A percentile compares a stretch with the other conserved stretches of the same genome.
phyloP scores from a whole-genome alignment of 2,329 filamentous ascomycete genomes.

The Mycogone perniciosa region DNA sequence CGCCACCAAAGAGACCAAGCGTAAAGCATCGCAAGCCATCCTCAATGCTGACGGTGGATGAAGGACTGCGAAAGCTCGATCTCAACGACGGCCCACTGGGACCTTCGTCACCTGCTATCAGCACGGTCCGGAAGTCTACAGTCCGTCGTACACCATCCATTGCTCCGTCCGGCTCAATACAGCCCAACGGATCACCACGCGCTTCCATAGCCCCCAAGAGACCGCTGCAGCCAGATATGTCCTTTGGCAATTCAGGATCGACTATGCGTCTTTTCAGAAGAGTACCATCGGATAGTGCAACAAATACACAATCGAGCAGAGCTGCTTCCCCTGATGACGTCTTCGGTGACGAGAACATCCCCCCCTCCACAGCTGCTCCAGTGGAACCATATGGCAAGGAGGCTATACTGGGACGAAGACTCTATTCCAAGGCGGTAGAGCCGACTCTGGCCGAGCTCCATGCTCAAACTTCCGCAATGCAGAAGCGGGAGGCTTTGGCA shows the following conservation, averaged over 20 bases:
- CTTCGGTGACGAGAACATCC: conserved; percentile 58
- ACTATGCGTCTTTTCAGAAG: conserved; percentile 88
- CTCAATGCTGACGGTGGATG: conserved; percentile 52
- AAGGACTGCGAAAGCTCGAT: conserved; percentile 54
- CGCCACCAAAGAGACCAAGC: conserved; percentile 41
- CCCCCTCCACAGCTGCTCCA: conserved; percentile 39
- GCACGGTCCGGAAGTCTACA: conserved; percentile 57
- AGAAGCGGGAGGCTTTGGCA: conserved; percentile 76
- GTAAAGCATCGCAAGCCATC: conserved; percentile 48
- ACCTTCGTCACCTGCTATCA: conserved; percentile 44
- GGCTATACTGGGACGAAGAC: conserved; percentile 69
- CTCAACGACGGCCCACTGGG: conserved; percentile 55
- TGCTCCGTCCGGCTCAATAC: conserved; percentile 27
- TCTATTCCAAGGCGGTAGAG: conserved; percentile 77
- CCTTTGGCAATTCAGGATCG: conserved; percentile 87
- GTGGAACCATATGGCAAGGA: conserved; percentile 67
- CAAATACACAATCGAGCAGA: conserved; percentile 32
- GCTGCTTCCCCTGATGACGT: conserved; percentile 35
- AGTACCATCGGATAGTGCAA: conserved; percentile 64
- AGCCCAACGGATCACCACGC: conserved; percentile 37
- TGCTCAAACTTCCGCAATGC: conserved; percentile 61
- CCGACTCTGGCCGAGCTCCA: conserved; percentile 78
- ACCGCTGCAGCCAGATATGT: conserved; percentile 82
- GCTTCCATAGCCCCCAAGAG: conserved; percentile 53
- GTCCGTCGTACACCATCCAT: conserved; percentile 42